A percentile compares a stretch with the other conserved stretches of the same genome.
These are phyloP conservation scores for Pleomassaria siparia DNA, from an alignment of 2,329 filamentous ascomycete species.

Conservation along the genomic window DNA sequence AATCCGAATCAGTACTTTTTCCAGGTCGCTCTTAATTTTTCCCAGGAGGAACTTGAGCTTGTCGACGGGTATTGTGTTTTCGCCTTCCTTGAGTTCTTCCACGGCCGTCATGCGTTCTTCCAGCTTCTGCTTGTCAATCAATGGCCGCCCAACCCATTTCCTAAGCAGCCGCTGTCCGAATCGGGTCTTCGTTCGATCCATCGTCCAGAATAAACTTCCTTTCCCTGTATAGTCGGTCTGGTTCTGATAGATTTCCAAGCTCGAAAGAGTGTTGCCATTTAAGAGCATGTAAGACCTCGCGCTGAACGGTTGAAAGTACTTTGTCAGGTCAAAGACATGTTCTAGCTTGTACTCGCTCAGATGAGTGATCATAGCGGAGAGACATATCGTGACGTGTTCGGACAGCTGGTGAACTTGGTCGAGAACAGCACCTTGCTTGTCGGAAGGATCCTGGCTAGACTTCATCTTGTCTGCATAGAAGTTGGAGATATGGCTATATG, in stretches of 20 bases:
- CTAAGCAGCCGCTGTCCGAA: conserved; percentile 85
- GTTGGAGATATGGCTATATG: conserved; percentile 84
- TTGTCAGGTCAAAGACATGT: conserved; percentile 93
- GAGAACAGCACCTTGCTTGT: conserved; percentile 61
- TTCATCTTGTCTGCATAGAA: conserved; percentile 91
- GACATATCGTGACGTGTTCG: conserved; percentile 83
- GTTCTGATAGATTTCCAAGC: conserved; percentile 93
- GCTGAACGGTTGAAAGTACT: conserved; percentile 96
- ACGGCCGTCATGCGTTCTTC: conserved; percentile 82
- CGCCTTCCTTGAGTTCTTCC: conserved; percentile 75
- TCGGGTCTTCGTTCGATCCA: conserved; percentile 87
- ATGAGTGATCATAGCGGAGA: conserved; percentile 95
- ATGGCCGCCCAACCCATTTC: conserved; percentile 91
- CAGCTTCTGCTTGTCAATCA: conserved; percentile 73
- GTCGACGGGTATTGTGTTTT: conserved; percentile 68
- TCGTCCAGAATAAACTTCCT: conserved; percentile 91
- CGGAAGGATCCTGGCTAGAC: conserved; percentile 37
- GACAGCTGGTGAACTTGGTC: conserved; percentile 85
- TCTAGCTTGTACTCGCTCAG: conserved; percentile 89
- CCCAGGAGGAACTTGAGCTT: conserved; percentile 71
- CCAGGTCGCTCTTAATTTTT: conserved; percentile 77
- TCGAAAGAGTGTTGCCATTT: conserved; percentile 91
- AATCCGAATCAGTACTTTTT: conserved; percentile 90
- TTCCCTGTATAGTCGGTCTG: conserved; percentile 82
- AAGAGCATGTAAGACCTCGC: conserved; percentile 93